These are phyloP conservation scores for Chrysanthemum seticuspe DNA, from an alignment of 129 eudicot species.

Conservation along the genomic window DNA sequence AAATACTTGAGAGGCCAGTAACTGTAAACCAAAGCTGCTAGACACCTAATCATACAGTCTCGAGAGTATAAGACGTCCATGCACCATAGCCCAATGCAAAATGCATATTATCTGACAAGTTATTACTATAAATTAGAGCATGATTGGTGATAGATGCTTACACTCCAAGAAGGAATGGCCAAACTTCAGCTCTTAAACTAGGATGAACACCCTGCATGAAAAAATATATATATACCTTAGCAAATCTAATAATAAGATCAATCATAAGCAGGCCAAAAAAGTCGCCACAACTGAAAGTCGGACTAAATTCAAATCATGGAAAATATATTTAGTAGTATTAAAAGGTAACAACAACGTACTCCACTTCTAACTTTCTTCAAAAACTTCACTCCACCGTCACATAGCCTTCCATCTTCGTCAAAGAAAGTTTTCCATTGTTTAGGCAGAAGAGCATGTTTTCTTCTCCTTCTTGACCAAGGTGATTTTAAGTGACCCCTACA, in stretches of 20 bases:
- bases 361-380: conserved; percentile 81
- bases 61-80: not conserved
- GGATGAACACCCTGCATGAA: conserved; percentile 82
- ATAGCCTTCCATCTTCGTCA: conserved; percentile 59
- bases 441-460: conserved; percentile 65
- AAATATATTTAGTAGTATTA: too few relatives aligned
- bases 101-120: conserved; percentile 2
- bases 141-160: conserved; percentile 34
- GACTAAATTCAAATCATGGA: too few relatives aligned
- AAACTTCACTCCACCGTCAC: conserved; percentile 75
- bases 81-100: conserved; percentile 2
- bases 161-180: conserved; percentile 95
- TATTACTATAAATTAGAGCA: not conserved
- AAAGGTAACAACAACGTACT: conserved; percentile 39
- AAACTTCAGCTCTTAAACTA: conserved; percentile 67
- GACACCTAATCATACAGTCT: not conserved
- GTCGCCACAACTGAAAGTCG: not conserved
- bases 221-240: not conserved
- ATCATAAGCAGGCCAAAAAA: not conserved
- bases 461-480: conserved; percentile 86
- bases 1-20: conserved; percentile 1
- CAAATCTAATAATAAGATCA: not conserved
- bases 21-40: conserved; percentile 7
- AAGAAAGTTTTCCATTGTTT: conserved; percentile 72
- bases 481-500: conserved; percentile 72